Evolutionary conservation across 2,329 filamentous ascomycete genomes (phyloP), one percentile per base, ranked within the genome.

Genomic region (Penicillium sp.): DNA sequence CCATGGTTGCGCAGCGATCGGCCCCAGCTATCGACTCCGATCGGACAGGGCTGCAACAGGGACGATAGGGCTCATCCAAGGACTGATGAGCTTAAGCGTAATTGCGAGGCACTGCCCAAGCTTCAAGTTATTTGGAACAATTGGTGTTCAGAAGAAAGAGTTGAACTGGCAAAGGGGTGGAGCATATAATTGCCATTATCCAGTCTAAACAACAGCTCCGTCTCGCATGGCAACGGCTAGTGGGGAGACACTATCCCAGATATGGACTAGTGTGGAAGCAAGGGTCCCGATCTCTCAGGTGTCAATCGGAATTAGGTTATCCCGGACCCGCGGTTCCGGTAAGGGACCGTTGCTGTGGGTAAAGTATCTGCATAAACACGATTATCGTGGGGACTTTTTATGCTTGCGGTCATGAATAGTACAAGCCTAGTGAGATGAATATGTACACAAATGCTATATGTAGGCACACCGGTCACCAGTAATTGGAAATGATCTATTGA

Each of bases 1-100:
- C 61, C 65, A 67, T 67, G 42, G 43, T 60, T 57, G 47, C 33
- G 48, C 12, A 14, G 13, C 15, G 37, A 48, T 44, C 36, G 39
- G 42, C 25, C 34, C 34, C 41, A 47, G 36, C 35, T 47, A 41
- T 37, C 41, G 32, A 40, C 30, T 45, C 45, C 48, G 30, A 30
- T 45, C 46, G 33, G 39, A 42, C 44, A 50, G 35, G 42, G 25
- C 37, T 47, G 37, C 32, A 37, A 50, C 42, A 15, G 14, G 23
- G 20, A 33, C 32, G 33, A 42, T 43, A 32, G 18, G 28, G 41
- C 34, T 51, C 48, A 45, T 42, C 36, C 42, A 45, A 34, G 26
- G 37, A 33, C 27, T 32, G 42, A 36, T 35, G 39, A 37, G 33
- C 42, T 43, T 34, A 32, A 32, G 27, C 17, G 35, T 39, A 15